Evolutionary conservation across 1,139 yeast genomes (phyloP), one percentile per base, ranked within the genome.

Genomic region (Lodderomyces metapsilosis): DNA sequence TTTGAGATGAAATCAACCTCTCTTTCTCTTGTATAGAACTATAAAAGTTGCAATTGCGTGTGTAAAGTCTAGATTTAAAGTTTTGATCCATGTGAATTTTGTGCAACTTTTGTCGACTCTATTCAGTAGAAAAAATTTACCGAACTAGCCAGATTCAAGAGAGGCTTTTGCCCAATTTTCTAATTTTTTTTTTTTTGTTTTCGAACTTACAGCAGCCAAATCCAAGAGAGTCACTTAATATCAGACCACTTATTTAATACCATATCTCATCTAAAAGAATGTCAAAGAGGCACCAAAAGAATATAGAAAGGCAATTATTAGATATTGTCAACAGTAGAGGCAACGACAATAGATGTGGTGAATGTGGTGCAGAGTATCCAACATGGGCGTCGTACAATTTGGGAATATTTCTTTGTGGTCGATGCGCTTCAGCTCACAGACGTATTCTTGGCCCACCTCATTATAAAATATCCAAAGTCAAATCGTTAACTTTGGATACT

Each of bases 391-490:
- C 74, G 30, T 63, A 58, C 47, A 69, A 59, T 48, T 51, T 81
- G 37, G 92, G 92, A 21, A 64, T 84, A 4, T 78, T 85, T 46
- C 64, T 85, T 22, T 85, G 94, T 63, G 92, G 91, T 4, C 67
- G 89, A 48, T 85, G 94, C 71, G 88, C 91, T 7, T 77, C 86
- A 9, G 71, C 78, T 31, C 98, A 91, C 61, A 76, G 94, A 49
- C 77, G 87, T 25, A 58, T 68, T 11, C 64, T 91, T 46, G 95
- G 95, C 0, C 65, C 69, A 3, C 64, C 83, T 2, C 44, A 52
- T 22, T 36, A 47, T 30, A 56, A 56, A 20, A 69, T 88, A 4
- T 84, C 95, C 17, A 78, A 78, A 50, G 85, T 89, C 5, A 80
- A 94, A 49, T 87, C 96, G 0, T 66, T 92, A 48, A 84, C 95